phyloP scores from a whole-genome alignment of 768 basidiomycete species.

The Phaffia tasmanica region DNA sequence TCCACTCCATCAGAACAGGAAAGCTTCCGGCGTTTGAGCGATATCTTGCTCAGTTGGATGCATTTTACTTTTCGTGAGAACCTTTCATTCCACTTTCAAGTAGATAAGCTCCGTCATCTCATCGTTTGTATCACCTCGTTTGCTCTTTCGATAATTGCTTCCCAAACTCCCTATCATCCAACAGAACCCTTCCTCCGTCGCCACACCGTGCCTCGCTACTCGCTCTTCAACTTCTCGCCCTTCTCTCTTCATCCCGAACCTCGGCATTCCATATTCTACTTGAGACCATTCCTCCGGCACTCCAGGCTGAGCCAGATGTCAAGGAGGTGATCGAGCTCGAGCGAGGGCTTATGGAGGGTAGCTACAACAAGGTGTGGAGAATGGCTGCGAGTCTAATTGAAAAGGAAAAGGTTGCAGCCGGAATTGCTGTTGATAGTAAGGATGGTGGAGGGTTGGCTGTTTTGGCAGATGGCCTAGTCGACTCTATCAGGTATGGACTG shows the following conservation, averaged over 20 bases:
- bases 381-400: conserved; percentile 84
- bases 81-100: conserved; percentile 42
- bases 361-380: conserved; percentile 95
- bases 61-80: conserved; percentile 68
- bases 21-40: conserved; percentile 89
- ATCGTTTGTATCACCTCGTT: conserved; percentile 26
- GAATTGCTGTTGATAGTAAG: conserved; percentile 90
- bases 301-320: conserved; percentile 52
- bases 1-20: conserved; percentile 78
- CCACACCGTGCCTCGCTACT: conserved; percentile 77
- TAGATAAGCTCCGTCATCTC: conserved; percentile 9
- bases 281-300: conserved; percentile 60
- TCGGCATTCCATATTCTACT: conserved; percentile 96
- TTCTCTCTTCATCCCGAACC: conserved; percentile 80
- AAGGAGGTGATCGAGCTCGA: conserved; percentile 83
- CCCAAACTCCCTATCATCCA: neutral
- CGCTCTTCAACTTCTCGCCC: conserved; percentile 85
- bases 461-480: conserved; percentile 9
- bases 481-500: conserved; percentile 15
- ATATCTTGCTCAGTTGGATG: conserved; percentile 82
- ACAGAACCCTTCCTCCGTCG: conserved; percentile 58
- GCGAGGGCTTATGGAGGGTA: conserved; percentile 96
- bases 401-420: conserved; percentile 47
- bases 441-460: conserved; percentile 52
- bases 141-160: conserved; percentile 25